Percentiles rank a stretch among this genome's conserved stretches.
Conservation (phyloP, 2,329 filamentous ascomycete species). For the Gyromitra esculenta region DNA sequence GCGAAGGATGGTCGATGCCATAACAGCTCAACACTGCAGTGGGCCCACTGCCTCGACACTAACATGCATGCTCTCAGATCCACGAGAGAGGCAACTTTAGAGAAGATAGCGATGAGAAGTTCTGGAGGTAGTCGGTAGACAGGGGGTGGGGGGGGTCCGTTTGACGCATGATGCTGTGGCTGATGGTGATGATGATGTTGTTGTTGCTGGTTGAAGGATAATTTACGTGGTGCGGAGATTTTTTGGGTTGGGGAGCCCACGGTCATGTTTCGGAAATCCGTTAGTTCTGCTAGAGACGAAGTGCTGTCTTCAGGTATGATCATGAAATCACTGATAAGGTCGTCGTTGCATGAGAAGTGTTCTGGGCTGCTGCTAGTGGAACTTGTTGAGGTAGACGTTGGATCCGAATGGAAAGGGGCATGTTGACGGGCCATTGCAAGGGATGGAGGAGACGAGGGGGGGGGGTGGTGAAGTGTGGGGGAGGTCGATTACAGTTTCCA, state of each 20-base stretch:
- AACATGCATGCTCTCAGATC: constrained; percentile 90
- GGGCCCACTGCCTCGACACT: constrained; percentile 92
- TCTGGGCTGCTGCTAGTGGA: constrained; percentile 58
- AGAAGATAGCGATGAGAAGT: constrained; percentile 91
- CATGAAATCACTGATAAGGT: constrained; percentile 56
- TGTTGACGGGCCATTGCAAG: constrained; percentile 53
- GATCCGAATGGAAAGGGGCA: constrained; percentile 49
- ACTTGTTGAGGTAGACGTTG: constrained; percentile 52
- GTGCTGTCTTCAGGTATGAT: constrained; percentile 56
- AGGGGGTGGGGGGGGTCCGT: constrained; percentile 68
- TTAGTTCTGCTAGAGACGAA: constrained; percentile 57
- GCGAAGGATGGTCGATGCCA: constrained; percentile 95
- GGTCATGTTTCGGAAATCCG: constrained; percentile 57
- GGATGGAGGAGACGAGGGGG: not conserved
- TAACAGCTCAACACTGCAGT: constrained; percentile 88
- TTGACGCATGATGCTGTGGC: constrained; percentile 19
- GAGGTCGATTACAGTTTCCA: constrained; percentile 18
- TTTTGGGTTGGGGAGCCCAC: constrained; percentile 55
- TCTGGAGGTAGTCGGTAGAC: constrained; percentile 89
- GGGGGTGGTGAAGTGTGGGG: not conserved
- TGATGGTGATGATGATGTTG: not conserved
- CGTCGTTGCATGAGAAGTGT: constrained; percentile 55
- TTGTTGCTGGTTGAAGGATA: constrained; percentile 27
- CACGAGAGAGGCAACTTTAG: constrained; percentile 77
- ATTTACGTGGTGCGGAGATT: constrained; percentile 21